Conservation (phyloP, 768 basidiomycete genomes). For the Rubroboletus satanas region DNA sequence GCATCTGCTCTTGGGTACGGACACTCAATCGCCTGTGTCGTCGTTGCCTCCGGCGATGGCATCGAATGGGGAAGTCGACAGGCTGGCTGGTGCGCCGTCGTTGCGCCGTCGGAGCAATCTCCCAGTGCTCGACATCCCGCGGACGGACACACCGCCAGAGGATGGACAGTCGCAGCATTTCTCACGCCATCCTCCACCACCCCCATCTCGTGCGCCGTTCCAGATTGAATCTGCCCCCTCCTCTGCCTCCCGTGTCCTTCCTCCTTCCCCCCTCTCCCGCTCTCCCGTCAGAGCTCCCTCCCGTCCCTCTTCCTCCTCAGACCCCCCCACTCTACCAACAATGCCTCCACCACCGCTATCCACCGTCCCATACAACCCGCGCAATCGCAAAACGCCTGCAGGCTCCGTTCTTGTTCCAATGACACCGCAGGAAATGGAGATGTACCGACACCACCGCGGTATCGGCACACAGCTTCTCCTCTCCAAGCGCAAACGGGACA, state of each 20-base stretch:
- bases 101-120: constrained; percentile 31
- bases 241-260: constrained; percentile 23
- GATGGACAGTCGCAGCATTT: constrained; percentile 22
- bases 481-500: constrained; percentile 50
- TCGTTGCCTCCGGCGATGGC: constrained; percentile 8
- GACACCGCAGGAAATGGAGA: constrained; percentile 56
- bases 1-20: constrained; percentile 35
- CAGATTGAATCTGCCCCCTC: constrained; percentile 22
- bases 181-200: constrained; percentile 22
- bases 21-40: constrained; percentile 22
- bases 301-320: constrained; percentile 37
- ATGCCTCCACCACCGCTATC: constrained; percentile 31
- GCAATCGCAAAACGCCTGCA: constrained; percentile 56
- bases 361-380: constrained; percentile 61
- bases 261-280: constrained; percentile 29
- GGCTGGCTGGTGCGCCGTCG: constrained; percentile 21
- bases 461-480: constrained; percentile 49
- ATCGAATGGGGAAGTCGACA: constrained; percentile 26
- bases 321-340: constrained; percentile 20
- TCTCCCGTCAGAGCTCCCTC: constrained; percentile 27
- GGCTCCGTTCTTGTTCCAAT: constrained; percentile 62
- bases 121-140: constrained; percentile 32
- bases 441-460: constrained; percentile 54
- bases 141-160: constrained; percentile 22
- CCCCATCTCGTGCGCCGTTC: constrained; percentile 21